Conservation (phyloP, 192 early-diverging fungal genomes). For the Geranomyces michiganensis region DNA sequence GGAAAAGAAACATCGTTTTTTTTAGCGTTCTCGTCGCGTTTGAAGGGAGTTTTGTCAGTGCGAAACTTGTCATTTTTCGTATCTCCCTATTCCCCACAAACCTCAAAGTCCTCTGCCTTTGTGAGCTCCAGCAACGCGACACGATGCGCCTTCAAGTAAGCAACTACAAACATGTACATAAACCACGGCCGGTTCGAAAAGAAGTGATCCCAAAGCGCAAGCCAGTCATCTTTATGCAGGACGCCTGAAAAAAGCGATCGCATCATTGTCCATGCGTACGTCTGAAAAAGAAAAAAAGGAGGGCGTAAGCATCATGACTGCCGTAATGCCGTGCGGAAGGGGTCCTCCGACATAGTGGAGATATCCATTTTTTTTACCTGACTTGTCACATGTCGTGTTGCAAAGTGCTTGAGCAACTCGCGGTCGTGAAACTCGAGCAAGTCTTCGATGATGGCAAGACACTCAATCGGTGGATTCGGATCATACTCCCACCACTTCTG, state of each 20-base stretch:
- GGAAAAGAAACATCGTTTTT: too few relatives aligned
- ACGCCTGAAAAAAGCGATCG: constrained; percentile 53
- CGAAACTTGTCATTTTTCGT: too few relatives aligned
- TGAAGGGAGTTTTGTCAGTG: not conserved
- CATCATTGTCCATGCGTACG: constrained; percentile 57
- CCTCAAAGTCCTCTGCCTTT: constrained; percentile 49
- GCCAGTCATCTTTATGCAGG: constrained; percentile 54
- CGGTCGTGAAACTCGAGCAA: constrained; percentile 54
- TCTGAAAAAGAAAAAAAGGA: too few relatives aligned
- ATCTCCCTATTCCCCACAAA: too few relatives aligned
- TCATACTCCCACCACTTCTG: constrained; percentile 74
- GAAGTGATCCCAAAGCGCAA: constrained; percentile 60
- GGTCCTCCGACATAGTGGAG: not conserved
- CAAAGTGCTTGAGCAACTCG: constrained; percentile 55
- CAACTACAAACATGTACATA: constrained; percentile 53
- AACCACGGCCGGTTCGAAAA: constrained; percentile 50
- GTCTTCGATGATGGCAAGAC: constrained; percentile 55
- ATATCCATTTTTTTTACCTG: constrained; percentile 43
- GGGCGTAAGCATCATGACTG: not conserved
- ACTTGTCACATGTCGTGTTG: constrained; percentile 43
- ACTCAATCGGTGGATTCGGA: constrained; percentile 65
- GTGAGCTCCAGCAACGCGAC: constrained; percentile 37
- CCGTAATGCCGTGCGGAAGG: not conserved
- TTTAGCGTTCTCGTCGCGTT: too few relatives aligned
- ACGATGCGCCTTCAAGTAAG: constrained; percentile 46